These are phyloP conservation scores for Camellia oleifera DNA, from an alignment of 179 eudicot species.

Conservation along the genomic window DNA sequence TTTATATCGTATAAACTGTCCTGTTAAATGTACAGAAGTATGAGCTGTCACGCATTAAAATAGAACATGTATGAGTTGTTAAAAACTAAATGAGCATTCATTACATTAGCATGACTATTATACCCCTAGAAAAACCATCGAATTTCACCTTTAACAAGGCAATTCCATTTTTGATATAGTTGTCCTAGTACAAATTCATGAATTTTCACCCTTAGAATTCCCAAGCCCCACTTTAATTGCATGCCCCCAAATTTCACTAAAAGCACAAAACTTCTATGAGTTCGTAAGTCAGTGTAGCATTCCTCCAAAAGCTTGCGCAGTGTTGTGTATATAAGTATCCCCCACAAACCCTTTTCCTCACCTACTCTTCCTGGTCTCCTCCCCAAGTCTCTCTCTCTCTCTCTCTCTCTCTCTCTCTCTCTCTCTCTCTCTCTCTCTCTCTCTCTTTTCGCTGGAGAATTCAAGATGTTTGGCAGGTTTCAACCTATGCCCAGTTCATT, in stretches of 20 bases:
- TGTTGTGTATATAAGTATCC: not conserved
- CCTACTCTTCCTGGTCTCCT: not conserved
- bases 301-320: not conserved
- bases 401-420: conserved; percentile 3
- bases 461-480: too few relatives aligned
- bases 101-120: too few relatives aligned
- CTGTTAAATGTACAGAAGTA: not conserved
- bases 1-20: too few relatives aligned
- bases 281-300: not conserved
- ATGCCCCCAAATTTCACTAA: not conserved
- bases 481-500: too few relatives aligned
- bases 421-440: not conserved
- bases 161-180: too few relatives aligned
- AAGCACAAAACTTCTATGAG: not conserved
- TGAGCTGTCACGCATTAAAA: not conserved
- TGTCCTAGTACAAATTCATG: not conserved
- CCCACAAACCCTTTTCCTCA: not conserved
- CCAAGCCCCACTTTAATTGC: not conserved
- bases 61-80: not conserved
- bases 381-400: not conserved
- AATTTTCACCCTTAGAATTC: not conserved
- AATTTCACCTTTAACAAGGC: too few relatives aligned
- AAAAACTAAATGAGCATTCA: not conserved
- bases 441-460: too few relatives aligned
- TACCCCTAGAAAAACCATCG: too few relatives aligned